Evolutionary conservation across 2,329 filamentous ascomycete genomes (phyloP).

Genomic region (Blastomyces gilchristii): DNA sequence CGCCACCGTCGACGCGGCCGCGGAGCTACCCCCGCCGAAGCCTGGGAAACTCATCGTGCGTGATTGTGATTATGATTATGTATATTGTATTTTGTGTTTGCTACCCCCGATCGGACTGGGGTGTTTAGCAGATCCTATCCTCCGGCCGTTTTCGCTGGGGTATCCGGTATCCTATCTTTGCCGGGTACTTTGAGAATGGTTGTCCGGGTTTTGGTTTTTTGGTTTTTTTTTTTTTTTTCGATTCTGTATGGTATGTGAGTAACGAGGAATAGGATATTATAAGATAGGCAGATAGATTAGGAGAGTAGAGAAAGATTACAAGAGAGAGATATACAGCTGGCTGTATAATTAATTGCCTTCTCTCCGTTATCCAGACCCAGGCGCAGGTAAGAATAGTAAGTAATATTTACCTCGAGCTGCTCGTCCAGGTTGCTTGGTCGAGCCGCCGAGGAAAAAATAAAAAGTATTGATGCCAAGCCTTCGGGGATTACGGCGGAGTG

Average conservation of each 20-base stretch:
- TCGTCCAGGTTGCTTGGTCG: too few species aligned
- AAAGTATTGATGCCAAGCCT: slow-evolving; percentile 5
- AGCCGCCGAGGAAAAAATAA: background rate
- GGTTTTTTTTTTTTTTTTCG: too few species aligned
- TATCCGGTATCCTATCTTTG: background rate
- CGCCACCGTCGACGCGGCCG: slow-evolving; percentile 16
- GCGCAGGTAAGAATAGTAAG: background rate
- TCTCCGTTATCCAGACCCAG: background rate
- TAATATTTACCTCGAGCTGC: background rate
- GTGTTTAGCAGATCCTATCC: too few species aligned
- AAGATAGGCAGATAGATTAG: background rate
- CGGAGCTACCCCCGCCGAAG: slow-evolving; percentile 23
- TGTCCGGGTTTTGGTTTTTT: too few species aligned
- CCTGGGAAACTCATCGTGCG: slow-evolving; percentile 29
- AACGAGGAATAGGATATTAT: background rate
- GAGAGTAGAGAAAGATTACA: background rate
- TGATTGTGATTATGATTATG: background rate
- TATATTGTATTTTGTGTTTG: background rate
- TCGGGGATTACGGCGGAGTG: background rate
- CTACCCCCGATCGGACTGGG: background rate
- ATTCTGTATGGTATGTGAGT: background rate
- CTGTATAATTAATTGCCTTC: background rate
- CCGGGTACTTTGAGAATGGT: background rate
- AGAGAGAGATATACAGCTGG: background rate
- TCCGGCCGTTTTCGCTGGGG: too few species aligned